Percentiles rank a stretch among this genome's conserved stretches.
phyloP scores from a whole-genome alignment of 2,329 filamentous ascomycete species.

The Apiospora arundinis region DNA sequence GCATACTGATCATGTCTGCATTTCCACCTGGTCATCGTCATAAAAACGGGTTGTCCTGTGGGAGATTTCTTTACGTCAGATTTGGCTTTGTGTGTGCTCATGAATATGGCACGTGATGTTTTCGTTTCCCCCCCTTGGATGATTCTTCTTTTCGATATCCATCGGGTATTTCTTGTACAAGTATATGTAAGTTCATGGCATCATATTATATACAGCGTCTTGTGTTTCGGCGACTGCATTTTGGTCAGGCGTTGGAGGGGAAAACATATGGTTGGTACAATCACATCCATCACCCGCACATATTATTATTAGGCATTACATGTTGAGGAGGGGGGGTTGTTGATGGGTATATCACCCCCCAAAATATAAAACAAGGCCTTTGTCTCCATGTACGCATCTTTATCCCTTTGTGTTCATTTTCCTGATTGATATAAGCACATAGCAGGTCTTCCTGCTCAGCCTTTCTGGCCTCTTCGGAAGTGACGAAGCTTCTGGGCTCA shows the following conservation, averaged over 20 bases:
- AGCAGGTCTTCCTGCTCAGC: background rate
- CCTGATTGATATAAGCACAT: background rate
- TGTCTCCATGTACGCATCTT: background rate
- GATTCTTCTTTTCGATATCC: background rate
- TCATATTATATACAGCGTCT: background rate
- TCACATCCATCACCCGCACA: background rate
- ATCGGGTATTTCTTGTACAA: background rate
- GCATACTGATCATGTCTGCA: background rate
- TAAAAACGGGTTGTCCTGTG: background rate
- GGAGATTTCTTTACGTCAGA: background rate
- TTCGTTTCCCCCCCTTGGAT: background rate
- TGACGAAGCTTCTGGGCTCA: background rate
- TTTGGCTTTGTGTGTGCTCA: background rate
- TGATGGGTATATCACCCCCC: background rate
- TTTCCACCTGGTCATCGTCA: background rate
- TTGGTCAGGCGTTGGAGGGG: conserved; percentile 1
- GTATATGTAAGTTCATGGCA: background rate
- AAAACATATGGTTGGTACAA: background rate
- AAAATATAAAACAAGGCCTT: background rate
- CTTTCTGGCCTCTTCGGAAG: background rate
- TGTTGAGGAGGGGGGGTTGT: background rate
- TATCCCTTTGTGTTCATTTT: background rate
- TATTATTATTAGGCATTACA: background rate
- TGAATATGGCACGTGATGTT: background rate
- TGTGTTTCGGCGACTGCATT: conserved; percentile 9